These are phyloP conservation scores for Gorgonomyces haynaldii DNA, from an alignment of 192 early-diverging fungal genomes.

Conservation along the genomic window DNA sequence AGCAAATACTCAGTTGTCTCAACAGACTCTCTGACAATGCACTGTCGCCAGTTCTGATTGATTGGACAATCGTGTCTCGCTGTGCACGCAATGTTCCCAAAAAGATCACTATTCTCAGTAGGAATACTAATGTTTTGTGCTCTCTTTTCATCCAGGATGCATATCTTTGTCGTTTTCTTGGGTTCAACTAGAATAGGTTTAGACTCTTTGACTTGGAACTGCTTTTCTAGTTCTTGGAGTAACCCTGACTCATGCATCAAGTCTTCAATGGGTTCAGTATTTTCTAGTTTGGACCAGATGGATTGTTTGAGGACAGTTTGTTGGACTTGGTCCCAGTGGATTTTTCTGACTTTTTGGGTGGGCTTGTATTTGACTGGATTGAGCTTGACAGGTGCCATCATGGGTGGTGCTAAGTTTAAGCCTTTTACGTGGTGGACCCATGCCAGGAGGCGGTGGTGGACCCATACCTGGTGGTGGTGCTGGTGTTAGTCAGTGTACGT, in stretches of 20 bases:
- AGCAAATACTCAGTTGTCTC: not conserved
- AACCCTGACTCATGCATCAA: not conserved
- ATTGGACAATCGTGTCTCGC: not conserved
- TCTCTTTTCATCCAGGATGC: not conserved
- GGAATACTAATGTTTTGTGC: not conserved
- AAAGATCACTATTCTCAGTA: not conserved
- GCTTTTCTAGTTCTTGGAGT: not conserved
- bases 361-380: not conserved
- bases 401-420: not conserved
- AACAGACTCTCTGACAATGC: not conserved
- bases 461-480: slow-evolving; percentile 8
- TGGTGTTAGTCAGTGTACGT: not conserved
- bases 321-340: not conserved
- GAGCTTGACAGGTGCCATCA: not conserved
- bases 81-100: not conserved
- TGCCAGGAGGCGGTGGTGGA: slow-evolving; percentile 6
- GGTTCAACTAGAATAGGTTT: not conserved
- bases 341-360: not conserved
- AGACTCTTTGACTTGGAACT: not conserved
- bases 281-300: not conserved
- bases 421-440: not conserved
- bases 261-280: not conserved
- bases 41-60: not conserved
- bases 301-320: not conserved
- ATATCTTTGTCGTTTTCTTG: not conserved